Evolutionary conservation across 2,329 filamentous ascomycete species (phyloP), one percentile per base, ranked within the genome.

Genomic region (Fusarium floridanum): DNA sequence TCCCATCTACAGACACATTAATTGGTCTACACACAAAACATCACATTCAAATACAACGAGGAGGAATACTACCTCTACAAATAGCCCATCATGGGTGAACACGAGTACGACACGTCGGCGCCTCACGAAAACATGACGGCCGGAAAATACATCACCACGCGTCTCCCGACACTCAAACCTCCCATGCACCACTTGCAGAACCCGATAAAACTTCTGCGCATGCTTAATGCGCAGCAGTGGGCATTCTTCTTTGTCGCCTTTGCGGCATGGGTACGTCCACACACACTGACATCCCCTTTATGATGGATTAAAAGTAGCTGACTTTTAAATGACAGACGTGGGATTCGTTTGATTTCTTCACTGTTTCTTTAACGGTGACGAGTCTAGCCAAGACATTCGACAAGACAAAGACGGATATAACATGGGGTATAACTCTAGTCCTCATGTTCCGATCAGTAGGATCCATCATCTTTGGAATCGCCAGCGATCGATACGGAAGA

Each of bases 321-420:
- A 67, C 71, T 1, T 50, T 17, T 11, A 5, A 1, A 22, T 5
- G 5, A 32, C 32, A 90, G 88, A 88, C 87, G 1, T 91, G 89
- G 89, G 90, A 92, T 77, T 86, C 90, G 5, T 92, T 92, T 73
- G 91, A 93, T 80, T 92, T 92, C 83, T 91, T 91, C 80, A 91
- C 89, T 55, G 90, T 92, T 29, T 90, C 88, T 1, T 83, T 92
- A 53, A 91, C 89, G 1, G 84, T 91, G 17, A 86, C 83, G 14
- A 84, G 89, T 24, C 83, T 92, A 16, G 84, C 86, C 39, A 81
- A 87, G 63, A 82, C 84, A 1, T 92, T 92, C 74, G 83, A 81
- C 67, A 87, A 85, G 70, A 80, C 86, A 61, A 89, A 88, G 64
- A 86, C 88, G 6, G 88, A 91, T 72, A 90, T 92, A 27, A 90